phyloP scores from a whole-genome alignment of 1,284 basidiomycete genomes.

The Exobasidium cylindrosporum region DNA sequence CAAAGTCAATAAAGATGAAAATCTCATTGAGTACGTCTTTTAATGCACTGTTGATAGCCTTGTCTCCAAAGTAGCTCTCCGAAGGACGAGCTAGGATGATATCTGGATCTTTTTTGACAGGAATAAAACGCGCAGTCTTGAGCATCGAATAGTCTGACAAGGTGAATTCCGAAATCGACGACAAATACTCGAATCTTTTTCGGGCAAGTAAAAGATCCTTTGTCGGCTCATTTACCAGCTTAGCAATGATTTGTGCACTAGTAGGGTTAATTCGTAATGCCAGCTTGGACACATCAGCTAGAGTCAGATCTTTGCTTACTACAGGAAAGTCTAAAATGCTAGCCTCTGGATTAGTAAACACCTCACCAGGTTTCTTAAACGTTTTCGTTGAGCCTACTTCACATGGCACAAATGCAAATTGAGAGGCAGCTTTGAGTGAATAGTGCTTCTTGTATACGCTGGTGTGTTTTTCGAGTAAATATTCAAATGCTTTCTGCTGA shows the following conservation, averaged over 20 bases:
- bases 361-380: constrained; percentile 72
- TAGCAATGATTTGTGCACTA: constrained; percentile 64
- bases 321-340: constrained; percentile 73
- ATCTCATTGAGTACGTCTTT: constrained; percentile 47
- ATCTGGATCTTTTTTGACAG: constrained; percentile 29
- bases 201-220: constrained; percentile 62
- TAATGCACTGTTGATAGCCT: constrained; percentile 14
- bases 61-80: constrained; percentile 64
- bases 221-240: constrained; percentile 65
- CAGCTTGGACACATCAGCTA: constrained; percentile 68
- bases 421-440: constrained; percentile 28
- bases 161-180: constrained; percentile 58
- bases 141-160: constrained; percentile 30
- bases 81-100: constrained; percentile 34
- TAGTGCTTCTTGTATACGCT: constrained; percentile 37
- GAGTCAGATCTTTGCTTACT: constrained; percentile 61
- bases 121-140: constrained; percentile 35
- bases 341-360: constrained; percentile 72
- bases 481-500: constrained; percentile 38
- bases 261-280: constrained; percentile 74
- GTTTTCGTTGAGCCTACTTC: constrained; percentile 59
- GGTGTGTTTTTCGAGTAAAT: constrained; percentile 46
- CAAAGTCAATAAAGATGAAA: constrained; percentile 88
- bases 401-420: constrained; percentile 74
- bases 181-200: constrained; percentile 74